A percentile compares a stretch with the other conserved stretches of the same genome.
Conservation (phyloP, 306 rosid species). For the Vigna mungo region DNA sequence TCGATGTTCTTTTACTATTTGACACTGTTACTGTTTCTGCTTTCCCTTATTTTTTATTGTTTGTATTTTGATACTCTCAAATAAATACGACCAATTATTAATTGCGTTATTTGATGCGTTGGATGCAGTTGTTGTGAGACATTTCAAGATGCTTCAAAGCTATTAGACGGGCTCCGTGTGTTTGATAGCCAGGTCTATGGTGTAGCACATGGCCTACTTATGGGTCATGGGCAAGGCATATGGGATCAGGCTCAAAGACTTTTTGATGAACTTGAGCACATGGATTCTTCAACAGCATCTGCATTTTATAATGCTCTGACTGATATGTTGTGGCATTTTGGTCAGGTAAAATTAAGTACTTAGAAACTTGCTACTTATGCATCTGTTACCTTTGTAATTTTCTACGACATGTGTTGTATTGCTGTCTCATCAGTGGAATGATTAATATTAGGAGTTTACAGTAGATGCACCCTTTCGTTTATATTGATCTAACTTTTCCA, state of each 20-base stretch:
- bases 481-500: slow-evolving; percentile 9
- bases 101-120: slow-evolving; percentile 39
- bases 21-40: background rate
- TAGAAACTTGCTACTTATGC: background rate
- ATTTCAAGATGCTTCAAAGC: slow-evolving; percentile 77
- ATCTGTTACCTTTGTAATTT: slow-evolving; percentile 5
- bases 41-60: background rate
- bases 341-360: slow-evolving; percentile 69
- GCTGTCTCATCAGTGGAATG: slow-evolving; percentile 1
- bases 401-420: background rate
- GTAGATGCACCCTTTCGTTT: background rate
- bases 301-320: slow-evolving; percentile 95
- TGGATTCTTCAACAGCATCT: slow-evolving; percentile 91
- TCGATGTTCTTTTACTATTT: background rate
- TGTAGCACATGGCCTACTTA: slow-evolving; percentile 88
- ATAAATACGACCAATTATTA: slow-evolving; percentile 32
- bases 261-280: slow-evolving; percentile 82
- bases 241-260: slow-evolving; percentile 78
- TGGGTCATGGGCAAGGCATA: slow-evolving; percentile 73
- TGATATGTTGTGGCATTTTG: slow-evolving; percentile 97
- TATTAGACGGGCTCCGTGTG: slow-evolving; percentile 81
- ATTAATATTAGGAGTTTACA: background rate
- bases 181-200: slow-evolving; percentile 91
- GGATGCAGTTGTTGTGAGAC: slow-evolving; percentile 84
- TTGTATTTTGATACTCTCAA: slow-evolving; percentile 14